phyloP scores from a whole-genome alignment of 2,329 filamentous ascomycete genomes.

The Penicillium sp. region DNA sequence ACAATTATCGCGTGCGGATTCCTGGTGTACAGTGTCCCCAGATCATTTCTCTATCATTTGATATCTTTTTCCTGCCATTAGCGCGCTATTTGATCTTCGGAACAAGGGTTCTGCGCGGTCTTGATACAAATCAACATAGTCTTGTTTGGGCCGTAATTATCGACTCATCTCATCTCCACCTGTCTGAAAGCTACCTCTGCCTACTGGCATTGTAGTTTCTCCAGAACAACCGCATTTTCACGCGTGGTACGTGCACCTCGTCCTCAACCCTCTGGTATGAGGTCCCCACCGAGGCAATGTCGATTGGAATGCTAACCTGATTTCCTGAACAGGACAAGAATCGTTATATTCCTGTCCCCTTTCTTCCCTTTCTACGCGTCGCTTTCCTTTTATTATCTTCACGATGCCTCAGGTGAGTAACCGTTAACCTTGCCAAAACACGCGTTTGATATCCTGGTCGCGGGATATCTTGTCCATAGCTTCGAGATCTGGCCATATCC shows the following conservation, averaged over 20 bases:
- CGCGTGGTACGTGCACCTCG: conserved; percentile 38
- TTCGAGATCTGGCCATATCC: neutral
- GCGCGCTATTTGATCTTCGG: conserved; percentile 19
- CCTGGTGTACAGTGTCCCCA: conserved; percentile 12
- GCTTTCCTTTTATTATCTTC: conserved; percentile 25
- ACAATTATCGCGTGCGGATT: conserved; percentile 15
- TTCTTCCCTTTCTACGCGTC: conserved; percentile 22
- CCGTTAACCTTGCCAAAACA: conserved; percentile 18
- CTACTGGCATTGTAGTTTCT: conserved; percentile 23
- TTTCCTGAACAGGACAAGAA: conserved; percentile 26
- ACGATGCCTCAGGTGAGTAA: conserved; percentile 58
- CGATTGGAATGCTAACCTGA: conserved; percentile 39
- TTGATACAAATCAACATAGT: conserved; percentile 29
- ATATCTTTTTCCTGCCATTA: conserved; percentile 13
- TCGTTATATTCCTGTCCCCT: conserved; percentile 27
- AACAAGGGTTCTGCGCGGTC: conserved; percentile 24
- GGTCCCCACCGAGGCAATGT: conserved; percentile 32
- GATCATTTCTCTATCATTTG: conserved; percentile 16
- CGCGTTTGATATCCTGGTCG: conserved; percentile 12
- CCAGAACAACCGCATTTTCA: conserved; percentile 31
- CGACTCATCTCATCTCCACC: conserved; percentile 22
- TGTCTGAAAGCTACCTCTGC: conserved; percentile 15
- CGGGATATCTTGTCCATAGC: neutral
- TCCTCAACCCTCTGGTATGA: conserved; percentile 31
- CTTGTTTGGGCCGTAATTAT: conserved; percentile 20